phyloP scores from a whole-genome alignment of 352 stramenopile genomes.

The Phytopythium vexans region DNA sequence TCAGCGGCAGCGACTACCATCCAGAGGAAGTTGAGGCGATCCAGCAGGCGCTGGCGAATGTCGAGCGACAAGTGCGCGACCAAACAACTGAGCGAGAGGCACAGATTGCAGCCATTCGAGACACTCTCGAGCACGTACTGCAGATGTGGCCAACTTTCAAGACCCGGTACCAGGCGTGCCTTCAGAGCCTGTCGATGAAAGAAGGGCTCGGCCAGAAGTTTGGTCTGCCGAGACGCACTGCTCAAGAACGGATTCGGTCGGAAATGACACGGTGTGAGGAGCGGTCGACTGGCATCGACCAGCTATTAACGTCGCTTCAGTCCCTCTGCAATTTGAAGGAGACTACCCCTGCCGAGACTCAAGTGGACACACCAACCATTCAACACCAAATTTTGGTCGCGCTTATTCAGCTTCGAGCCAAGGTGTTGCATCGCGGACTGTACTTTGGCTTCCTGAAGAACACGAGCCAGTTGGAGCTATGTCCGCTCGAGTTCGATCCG shows the following conservation, averaged over 20 bases:
- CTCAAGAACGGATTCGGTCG: constrained; percentile 81
- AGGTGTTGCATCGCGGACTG: constrained; percentile 51
- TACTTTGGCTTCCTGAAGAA: constrained; percentile 65
- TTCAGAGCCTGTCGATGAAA: constrained; percentile 83
- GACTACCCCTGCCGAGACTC: neutral
- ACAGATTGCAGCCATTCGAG: constrained; percentile 30
- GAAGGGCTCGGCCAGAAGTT: constrained; percentile 90
- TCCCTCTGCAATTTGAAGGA: constrained; percentile 23
- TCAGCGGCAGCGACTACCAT: constrained; percentile 85
- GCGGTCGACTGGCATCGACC: constrained; percentile 57
- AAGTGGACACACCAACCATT: constrained; percentile 2
- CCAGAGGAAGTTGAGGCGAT: constrained; percentile 59
- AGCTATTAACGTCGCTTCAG: constrained; percentile 53
- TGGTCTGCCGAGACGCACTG: constrained; percentile 72
- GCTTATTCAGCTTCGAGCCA: constrained; percentile 53
- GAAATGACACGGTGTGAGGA: constrained; percentile 81
- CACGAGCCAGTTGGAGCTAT: constrained; percentile 42
- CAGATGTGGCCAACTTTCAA: constrained; percentile 55
- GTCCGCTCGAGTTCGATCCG: constrained; percentile 27
- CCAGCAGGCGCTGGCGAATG: constrained; percentile 26
- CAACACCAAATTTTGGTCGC: constrained; percentile 24
- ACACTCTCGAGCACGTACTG: constrained; percentile 26
- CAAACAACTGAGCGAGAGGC: constrained; percentile 32
- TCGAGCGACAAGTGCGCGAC: constrained; percentile 37
- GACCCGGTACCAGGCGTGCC: constrained; percentile 55